Evolutionary conservation across 305 asterid genomes (phyloP).

Genomic region (Euphrasia arctica): DNA sequence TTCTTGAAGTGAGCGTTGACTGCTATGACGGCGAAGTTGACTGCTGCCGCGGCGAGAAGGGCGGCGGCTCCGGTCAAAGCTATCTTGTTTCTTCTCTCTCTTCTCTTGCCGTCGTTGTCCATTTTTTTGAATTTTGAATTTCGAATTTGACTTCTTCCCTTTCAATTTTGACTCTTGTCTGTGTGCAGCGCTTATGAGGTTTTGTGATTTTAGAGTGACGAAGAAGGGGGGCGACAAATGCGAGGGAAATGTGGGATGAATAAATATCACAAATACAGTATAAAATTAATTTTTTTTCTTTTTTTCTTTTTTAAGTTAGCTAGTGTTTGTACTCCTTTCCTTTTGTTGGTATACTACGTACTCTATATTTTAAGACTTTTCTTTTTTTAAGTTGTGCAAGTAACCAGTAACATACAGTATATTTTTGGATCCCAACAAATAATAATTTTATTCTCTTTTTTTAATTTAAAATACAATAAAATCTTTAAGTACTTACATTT

Average conservation of each 20-base stretch:
- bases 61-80: conserved; percentile 92
- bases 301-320: no score
- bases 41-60: conserved; percentile 68
- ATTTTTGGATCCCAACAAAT: no score
- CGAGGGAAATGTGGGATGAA: conserved; percentile 37
- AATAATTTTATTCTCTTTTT: no score
- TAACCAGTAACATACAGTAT: no score
- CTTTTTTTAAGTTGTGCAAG: no score
- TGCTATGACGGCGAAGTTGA: conserved; percentile 63
- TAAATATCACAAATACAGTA: conserved; percentile 14
- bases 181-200: background rate
- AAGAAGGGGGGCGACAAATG: conserved; percentile 30
- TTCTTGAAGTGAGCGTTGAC: conserved; percentile 49
- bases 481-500: no score
- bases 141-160: background rate
- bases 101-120: conserved; percentile 42
- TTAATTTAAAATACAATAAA: no score
- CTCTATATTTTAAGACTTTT: no score
- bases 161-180: background rate
- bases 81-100: conserved; percentile 46
- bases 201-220: background rate
- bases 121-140: conserved; percentile 26
- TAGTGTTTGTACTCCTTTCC: no score
- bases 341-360: no score
- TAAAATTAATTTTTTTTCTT: conserved; percentile 1